A percentile compares a stretch with the other conserved stretches of the same genome.
Conservation (phyloP, 768 basidiomycete species). For the Rubroboletus satanas region DNA sequence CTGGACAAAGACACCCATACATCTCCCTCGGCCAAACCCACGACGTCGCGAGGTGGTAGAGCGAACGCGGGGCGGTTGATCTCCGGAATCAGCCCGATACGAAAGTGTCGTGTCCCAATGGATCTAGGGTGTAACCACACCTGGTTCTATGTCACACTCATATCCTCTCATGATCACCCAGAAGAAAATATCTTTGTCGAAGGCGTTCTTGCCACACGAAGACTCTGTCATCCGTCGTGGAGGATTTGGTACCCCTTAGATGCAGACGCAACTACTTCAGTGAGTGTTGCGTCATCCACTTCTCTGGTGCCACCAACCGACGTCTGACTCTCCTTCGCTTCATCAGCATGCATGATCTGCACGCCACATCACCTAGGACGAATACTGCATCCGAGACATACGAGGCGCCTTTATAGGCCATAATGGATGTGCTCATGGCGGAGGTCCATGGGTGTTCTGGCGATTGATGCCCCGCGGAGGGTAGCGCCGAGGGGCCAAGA, state of each 20-base stretch:
- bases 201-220: background rate
- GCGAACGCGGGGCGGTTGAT: conserved; percentile 11
- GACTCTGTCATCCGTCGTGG: background rate
- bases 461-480: too few species aligned
- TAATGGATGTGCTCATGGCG: background rate
- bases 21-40: background rate
- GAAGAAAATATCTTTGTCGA: background rate
- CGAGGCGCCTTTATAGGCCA: background rate
- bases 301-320: background rate
- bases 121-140: too few species aligned
- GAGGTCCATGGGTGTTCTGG: too few species aligned
- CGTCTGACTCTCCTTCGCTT: background rate
- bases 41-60: conserved; percentile 22
- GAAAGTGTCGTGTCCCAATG: background rate
- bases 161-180: background rate
- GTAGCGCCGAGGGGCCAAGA: too few species aligned
- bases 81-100: background rate
- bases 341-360: background rate
- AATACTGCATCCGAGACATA: background rate
- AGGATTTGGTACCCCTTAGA: background rate
- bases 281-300: background rate
- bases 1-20: background rate
- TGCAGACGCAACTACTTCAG: background rate
- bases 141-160: background rate
- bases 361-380: too few species aligned